A percentile compares a stretch with the other conserved stretches of the same genome.
Conservation (phyloP, 2,329 filamentous ascomycete genomes). For the Xylariaceae sp. region DNA sequence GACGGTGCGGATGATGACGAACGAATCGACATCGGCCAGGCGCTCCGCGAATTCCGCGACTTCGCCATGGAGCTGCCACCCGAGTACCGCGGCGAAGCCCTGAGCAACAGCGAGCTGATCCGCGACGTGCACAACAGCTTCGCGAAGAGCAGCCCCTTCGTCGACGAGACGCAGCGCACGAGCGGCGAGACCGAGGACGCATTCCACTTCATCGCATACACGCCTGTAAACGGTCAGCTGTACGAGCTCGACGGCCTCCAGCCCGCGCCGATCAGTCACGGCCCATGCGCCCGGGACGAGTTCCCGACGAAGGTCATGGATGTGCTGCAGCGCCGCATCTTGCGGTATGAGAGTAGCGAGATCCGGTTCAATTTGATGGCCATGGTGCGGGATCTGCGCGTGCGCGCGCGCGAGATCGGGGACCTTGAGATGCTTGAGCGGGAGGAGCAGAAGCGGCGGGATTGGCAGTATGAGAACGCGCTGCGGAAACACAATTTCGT, state of each 20-base stretch:
- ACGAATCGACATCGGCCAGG: slow-evolving; percentile 65
- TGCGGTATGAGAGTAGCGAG: slow-evolving; percentile 77
- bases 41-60: slow-evolving; percentile 74
- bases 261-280: slow-evolving; percentile 86
- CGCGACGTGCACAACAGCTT: slow-evolving; percentile 85
- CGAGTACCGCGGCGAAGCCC: slow-evolving; percentile 59
- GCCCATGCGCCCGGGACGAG: slow-evolving; percentile 54
- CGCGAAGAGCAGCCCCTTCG: slow-evolving; percentile 81
- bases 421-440: slow-evolving; percentile 71
- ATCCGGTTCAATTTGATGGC: slow-evolving; percentile 95
- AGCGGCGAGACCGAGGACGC: slow-evolving; percentile 77
- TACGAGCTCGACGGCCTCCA: slow-evolving; percentile 97
- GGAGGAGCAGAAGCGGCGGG: slow-evolving; percentile 76
- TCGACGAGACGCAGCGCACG: slow-evolving; percentile 76
- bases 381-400: slow-evolving; percentile 77
- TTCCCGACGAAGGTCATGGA: slow-evolving; percentile 79
- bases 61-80: slow-evolving; percentile 81
- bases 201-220: slow-evolving; percentile 97
- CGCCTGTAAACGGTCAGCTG: slow-evolving; percentile 67
- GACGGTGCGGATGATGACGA: slow-evolving; percentile 13
- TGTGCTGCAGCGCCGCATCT: slow-evolving; percentile 80
- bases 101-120: slow-evolving; percentile 62
- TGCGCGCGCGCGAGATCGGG: slow-evolving; percentile 72
- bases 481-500: slow-evolving; percentile 92
- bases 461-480: slow-evolving; percentile 94